These are phyloP conservation scores for Endocalyx cinctus DNA, from an alignment of 2,329 filamentous ascomycete genomes.

Conservation along the genomic window DNA sequence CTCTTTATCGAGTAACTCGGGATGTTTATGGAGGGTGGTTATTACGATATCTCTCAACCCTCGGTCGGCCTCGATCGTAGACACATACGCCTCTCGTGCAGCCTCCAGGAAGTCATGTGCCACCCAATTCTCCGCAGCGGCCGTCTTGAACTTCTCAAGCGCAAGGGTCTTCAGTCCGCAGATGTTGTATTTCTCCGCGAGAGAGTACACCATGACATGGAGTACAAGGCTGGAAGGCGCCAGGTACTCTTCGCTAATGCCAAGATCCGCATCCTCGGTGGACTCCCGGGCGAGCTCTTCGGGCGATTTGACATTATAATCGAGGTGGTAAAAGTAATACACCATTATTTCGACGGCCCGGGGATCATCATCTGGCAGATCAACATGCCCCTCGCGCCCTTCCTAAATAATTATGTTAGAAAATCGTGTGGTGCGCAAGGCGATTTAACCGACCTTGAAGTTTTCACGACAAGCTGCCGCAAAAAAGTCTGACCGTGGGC, in stretches of 20 bases:
- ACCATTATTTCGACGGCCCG: constrained; percentile 3
- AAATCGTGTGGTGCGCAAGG: too few species aligned
- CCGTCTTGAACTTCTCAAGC: constrained; percentile 1
- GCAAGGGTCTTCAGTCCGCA: constrained; percentile 1
- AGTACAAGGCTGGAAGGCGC: not conserved
- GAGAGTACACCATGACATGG: constrained; percentile 4
- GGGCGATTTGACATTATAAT: not conserved
- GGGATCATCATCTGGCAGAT: constrained; percentile 3
- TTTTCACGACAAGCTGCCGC: too few species aligned
- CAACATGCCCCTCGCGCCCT: not conserved
- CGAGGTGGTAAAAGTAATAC: constrained; percentile 4
- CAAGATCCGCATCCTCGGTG: not conserved
- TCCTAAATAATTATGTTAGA: not conserved
- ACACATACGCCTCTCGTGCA: constrained; percentile 1
- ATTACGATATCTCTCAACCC: constrained; percentile 3
- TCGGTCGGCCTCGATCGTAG: constrained; percentile 2
- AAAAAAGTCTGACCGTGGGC: too few species aligned
- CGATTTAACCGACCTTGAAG: too few species aligned
- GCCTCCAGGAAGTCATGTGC: constrained; percentile 1
- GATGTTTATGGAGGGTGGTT: not conserved
- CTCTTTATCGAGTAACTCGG: not conserved
- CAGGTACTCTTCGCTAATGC: too few species aligned
- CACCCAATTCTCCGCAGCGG: not conserved
- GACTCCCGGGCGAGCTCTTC: not conserved
- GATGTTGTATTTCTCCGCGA: constrained; percentile 4